Evolutionary conservation across 305 asterid species (phyloP).

Genomic region (Ilex paraguariensis): DNA sequence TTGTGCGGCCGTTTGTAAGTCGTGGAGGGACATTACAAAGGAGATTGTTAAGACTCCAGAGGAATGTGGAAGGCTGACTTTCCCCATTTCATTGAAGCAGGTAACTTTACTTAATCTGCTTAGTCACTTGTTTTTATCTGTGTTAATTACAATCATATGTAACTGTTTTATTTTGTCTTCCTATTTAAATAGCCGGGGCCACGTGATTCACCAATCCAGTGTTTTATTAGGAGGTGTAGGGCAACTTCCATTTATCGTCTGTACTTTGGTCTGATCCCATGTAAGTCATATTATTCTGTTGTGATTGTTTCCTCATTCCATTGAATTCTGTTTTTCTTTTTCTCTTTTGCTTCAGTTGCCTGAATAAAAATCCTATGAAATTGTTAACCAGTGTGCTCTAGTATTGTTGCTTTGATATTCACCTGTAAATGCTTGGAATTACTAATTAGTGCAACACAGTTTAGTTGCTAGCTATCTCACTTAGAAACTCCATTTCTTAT

Average conservation of each 20-base stretch:
- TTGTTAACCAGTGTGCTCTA: slow-evolving; percentile 15
- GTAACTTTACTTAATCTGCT: slow-evolving; percentile 19
- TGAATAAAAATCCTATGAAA: background rate
- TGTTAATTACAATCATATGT: slow-evolving; percentile 12
- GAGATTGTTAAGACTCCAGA: slow-evolving; percentile 92
- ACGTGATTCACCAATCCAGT: slow-evolving; percentile 68
- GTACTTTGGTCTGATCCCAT: slow-evolving; percentile 66
- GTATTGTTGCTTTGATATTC: background rate
- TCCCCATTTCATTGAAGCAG: slow-evolving; percentile 94
- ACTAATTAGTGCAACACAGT: background rate
- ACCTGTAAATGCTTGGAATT: background rate
- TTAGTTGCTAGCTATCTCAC: too few relatives aligned
- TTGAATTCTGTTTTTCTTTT: slow-evolving; percentile 20
- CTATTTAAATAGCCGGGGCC: slow-evolving; percentile 57
- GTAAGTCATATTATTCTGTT: slow-evolving; percentile 35
- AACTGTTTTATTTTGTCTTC: background rate
- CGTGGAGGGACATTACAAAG: slow-evolving; percentile 88
- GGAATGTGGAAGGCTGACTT: slow-evolving; percentile 90
- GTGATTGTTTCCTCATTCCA: too few relatives aligned
- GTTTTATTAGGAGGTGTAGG: slow-evolving; percentile 74
- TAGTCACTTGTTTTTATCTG: background rate
- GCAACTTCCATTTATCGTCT: slow-evolving; percentile 50
- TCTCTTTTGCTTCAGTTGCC: background rate
- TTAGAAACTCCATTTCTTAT: too few relatives aligned
- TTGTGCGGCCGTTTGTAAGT: slow-evolving; percentile 88